A percentile compares a stretch with the other conserved stretches of the same genome.
These are phyloP conservation scores for Fusarium sp. DNA, from an alignment of 2,329 filamentous ascomycete species.

Conservation along the genomic window DNA sequence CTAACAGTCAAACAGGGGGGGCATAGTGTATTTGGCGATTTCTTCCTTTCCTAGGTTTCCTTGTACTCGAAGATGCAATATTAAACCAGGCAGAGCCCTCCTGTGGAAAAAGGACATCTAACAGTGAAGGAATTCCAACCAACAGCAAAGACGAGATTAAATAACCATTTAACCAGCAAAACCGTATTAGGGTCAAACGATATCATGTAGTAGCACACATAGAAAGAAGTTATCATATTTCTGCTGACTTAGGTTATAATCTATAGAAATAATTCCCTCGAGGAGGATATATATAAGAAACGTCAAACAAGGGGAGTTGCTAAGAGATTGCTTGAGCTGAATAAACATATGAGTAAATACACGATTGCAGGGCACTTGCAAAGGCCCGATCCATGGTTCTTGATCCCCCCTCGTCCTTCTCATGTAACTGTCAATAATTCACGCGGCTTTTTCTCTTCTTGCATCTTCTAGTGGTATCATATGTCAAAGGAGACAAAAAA, in stretches of 20 bases:
- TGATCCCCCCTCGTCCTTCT: conserved; percentile 25
- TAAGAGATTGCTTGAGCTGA: conserved; percentile 22
- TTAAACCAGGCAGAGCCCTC: too few relatives aligned
- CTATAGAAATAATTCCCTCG: not conserved
- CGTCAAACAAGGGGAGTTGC: conserved; percentile 13
- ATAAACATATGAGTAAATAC: conserved; percentile 43
- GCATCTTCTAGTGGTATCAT: conserved; percentile 53
- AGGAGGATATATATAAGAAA: conserved; percentile 15
- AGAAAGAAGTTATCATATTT: not conserved
- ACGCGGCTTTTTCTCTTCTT: conserved; percentile 45
- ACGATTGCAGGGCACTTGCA: conserved; percentile 29
- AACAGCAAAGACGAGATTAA: too few relatives aligned
- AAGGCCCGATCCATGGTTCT: conserved; percentile 21
- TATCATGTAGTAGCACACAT: too few relatives aligned
- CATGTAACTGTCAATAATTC: conserved; percentile 40
- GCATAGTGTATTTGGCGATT: not conserved
- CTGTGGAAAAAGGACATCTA: too few relatives aligned
- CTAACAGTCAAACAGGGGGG: too few relatives aligned
- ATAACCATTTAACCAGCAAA: too few relatives aligned
- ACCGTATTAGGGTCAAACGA: too few relatives aligned
- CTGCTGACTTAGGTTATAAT: not conserved
- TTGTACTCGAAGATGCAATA: too few relatives aligned
- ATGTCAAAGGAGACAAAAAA: conserved; percentile 40
- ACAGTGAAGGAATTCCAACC: too few relatives aligned
- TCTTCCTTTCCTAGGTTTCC: too few relatives aligned